Conservation (phyloP, 1,139 yeast genomes). For the Pichia terricola region DNA sequence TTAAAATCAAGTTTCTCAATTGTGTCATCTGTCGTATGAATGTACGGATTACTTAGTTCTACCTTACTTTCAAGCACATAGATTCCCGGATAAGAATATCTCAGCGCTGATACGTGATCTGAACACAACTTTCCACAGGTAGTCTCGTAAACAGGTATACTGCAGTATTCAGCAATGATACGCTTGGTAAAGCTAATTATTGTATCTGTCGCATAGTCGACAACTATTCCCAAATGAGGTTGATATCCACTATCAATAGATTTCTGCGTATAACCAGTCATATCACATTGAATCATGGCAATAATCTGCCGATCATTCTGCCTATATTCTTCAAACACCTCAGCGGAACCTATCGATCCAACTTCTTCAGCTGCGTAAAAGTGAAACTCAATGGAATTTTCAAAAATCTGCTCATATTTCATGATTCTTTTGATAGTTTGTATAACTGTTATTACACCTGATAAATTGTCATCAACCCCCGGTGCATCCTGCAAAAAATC, state of each 20-base stretch:
- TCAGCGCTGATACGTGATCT: slow-evolving; percentile 81
- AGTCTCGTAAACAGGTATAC: slow-evolving; percentile 64
- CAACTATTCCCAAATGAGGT: slow-evolving; percentile 72
- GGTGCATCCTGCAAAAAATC: slow-evolving; percentile 66
- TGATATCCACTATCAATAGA: slow-evolving; percentile 45
- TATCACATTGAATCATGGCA: slow-evolving; percentile 89
- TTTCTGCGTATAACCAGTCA: slow-evolving; percentile 76
- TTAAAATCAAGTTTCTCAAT: slow-evolving; percentile 66
- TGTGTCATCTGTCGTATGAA: slow-evolving; percentile 75
- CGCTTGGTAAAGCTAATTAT: slow-evolving; percentile 57
- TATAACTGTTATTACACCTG: slow-evolving; percentile 56
- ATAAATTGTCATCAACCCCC: slow-evolving; percentile 94
- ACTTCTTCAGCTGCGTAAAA: slow-evolving; percentile 95
- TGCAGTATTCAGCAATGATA: slow-evolving; percentile 51
- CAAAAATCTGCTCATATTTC: slow-evolving; percentile 20
- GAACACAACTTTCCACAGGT: slow-evolving; percentile 89
- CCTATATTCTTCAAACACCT: slow-evolving; percentile 54
- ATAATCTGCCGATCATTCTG: slow-evolving; percentile 40
- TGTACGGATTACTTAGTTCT: slow-evolving; percentile 51
- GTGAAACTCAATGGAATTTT: slow-evolving; percentile 79
- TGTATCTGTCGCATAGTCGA: slow-evolving; percentile 56
- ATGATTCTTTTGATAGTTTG: slow-evolving; percentile 4
- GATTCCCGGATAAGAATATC: slow-evolving; percentile 75
- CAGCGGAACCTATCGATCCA: slow-evolving; percentile 81
- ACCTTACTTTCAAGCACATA: slow-evolving; percentile 74